Evolutionary conservation across 352 stramenopile species (phyloP).

Genomic region (Phytopythium mirpurense): DNA sequence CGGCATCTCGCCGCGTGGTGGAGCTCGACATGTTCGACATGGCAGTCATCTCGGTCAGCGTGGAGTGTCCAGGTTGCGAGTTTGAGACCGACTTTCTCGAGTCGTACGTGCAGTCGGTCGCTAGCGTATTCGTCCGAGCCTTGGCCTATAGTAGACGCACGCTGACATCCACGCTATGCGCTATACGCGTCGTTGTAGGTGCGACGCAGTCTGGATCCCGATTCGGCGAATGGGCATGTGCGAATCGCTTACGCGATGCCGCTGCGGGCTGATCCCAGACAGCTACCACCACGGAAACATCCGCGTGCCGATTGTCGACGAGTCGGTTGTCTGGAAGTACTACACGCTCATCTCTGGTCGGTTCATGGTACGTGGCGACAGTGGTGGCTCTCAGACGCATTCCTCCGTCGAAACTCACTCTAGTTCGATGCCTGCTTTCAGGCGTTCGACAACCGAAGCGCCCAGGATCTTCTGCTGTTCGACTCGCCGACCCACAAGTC

Average conservation of each 20-base stretch:
- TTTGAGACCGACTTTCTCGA: constrained; percentile 80
- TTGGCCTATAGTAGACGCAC: too few relatives aligned
- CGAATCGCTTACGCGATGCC: constrained; percentile 44
- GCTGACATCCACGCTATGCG: background rate
- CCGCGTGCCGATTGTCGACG: constrained; percentile 62
- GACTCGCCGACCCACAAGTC: background rate
- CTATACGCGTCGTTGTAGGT: constrained; percentile 11
- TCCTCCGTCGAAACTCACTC: background rate
- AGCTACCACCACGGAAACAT: constrained; percentile 66
- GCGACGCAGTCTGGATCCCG: constrained; percentile 57
- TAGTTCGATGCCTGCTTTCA: background rate
- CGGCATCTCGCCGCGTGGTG: constrained; percentile 22
- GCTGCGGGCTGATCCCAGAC: constrained; percentile 67
- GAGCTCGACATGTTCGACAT: constrained; percentile 67
- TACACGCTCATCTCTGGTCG: constrained; percentile 58
- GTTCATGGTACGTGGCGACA: constrained; percentile 47
- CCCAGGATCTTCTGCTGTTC: constrained; percentile 7
- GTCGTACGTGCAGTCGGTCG: constrained; percentile 25
- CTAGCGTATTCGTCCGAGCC: too few relatives aligned
- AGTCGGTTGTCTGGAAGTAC: constrained; percentile 69
- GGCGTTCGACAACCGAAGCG: constrained; percentile 17
- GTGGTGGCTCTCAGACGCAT: background rate
- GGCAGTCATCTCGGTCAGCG: constrained; percentile 49
- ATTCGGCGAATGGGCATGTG: constrained; percentile 53
- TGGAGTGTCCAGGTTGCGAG: constrained; percentile 60